Evolutionary conservation across 345 rosid genomes (phyloP).

Genomic region (Melaleuca quinquenervia): DNA sequence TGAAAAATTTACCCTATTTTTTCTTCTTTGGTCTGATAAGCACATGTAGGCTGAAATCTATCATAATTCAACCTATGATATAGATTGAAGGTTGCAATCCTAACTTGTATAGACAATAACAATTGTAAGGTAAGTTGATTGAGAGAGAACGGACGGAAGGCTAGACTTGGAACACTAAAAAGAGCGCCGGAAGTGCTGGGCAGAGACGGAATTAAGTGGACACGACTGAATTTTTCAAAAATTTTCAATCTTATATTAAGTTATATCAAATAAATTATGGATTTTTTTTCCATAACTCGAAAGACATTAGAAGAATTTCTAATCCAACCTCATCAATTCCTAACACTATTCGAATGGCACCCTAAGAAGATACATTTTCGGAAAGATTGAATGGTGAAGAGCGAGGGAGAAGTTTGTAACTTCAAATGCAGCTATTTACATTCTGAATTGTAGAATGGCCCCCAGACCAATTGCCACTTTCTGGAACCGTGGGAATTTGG

Average conservation of each 20-base stretch:
- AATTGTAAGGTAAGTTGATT: neutral
- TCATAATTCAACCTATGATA: neutral
- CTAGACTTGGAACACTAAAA: neutral
- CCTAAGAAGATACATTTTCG: neutral
- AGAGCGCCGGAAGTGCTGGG: too few relatives aligned
- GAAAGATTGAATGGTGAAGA: neutral
- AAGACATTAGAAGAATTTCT: neutral
- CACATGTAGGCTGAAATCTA: fast-evolving
- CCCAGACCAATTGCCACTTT: too few relatives aligned
- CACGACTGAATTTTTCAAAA: too few relatives aligned
- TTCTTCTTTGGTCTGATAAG: neutral
- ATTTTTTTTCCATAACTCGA: too few relatives aligned
- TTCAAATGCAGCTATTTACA: neutral
- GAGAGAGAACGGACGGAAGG: neutral
- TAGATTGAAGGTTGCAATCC: neutral
- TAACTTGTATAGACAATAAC: neutral
- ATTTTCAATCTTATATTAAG: too few relatives aligned
- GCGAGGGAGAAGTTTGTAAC: neutral
- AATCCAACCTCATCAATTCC: neutral
- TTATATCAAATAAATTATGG: too few relatives aligned
- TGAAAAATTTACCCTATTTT: too few relatives aligned
- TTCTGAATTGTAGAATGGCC: neutral
- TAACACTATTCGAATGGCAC: neutral
- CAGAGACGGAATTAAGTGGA: too few relatives aligned
- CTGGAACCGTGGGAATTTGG: too few relatives aligned